These are phyloP conservation scores for Purpureocillium lavendulum DNA, from an alignment of 2,329 filamentous ascomycete species.

Conservation along the genomic window DNA sequence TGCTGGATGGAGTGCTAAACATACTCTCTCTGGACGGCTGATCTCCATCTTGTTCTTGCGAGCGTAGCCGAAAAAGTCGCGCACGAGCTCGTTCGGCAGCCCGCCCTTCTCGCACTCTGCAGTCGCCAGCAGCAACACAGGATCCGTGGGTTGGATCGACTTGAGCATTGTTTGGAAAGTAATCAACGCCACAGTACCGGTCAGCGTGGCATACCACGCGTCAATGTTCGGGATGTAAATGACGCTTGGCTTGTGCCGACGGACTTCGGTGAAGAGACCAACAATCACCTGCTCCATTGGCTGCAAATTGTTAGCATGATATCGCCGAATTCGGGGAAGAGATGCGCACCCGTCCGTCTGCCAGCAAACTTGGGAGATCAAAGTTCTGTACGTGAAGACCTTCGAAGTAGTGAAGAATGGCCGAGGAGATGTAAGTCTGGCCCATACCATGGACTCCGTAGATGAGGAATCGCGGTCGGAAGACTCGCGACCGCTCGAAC, in stretches of 20 bases:
- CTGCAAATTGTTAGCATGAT: constrained; percentile 23
- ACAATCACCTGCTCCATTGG: constrained; percentile 83
- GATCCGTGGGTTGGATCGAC: constrained; percentile 81
- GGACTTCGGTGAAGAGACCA: constrained; percentile 83
- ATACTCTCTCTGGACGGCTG: constrained; percentile 53
- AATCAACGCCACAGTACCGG: constrained; percentile 59
- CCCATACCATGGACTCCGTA: constrained; percentile 84
- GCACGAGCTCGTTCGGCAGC: constrained; percentile 55
- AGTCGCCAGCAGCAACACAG: constrained; percentile 80
- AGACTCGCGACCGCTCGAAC: constrained; percentile 82
- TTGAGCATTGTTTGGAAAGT: constrained; percentile 78
- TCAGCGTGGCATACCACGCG: constrained; percentile 65
- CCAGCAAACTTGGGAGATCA: constrained; percentile 78
- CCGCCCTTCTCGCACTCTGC: constrained; percentile 61
- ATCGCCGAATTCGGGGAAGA: constrained; percentile 6
- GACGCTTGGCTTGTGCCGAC: constrained; percentile 89
- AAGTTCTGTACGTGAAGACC: constrained; percentile 92
- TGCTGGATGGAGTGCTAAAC: too few relatives aligned
- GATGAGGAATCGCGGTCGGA: constrained; percentile 79
- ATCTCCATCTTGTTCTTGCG: constrained; percentile 69
- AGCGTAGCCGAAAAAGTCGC: constrained; percentile 80
- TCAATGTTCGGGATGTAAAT: constrained; percentile 91
- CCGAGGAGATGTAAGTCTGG: constrained; percentile 79
- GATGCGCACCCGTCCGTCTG: constrained; percentile 62
- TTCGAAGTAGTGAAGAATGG: constrained; percentile 84